phyloP scores from a whole-genome alignment of 139 green algal genomes.

The Tetradesmus obliquus region DNA sequence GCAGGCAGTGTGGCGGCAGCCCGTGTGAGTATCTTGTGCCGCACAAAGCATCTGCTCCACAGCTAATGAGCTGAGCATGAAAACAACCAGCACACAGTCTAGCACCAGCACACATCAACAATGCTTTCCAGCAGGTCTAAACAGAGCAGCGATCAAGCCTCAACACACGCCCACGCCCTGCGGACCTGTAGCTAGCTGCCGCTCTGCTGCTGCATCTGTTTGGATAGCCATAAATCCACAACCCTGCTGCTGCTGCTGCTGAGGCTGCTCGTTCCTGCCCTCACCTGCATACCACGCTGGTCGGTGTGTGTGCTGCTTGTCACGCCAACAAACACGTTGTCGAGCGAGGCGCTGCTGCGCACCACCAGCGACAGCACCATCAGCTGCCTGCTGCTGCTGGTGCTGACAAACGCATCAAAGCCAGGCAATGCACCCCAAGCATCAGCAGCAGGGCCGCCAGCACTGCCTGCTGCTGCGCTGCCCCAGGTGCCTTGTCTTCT shows the following conservation, averaged over 20 bases:
- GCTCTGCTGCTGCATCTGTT: background rate
- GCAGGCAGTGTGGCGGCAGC: background rate
- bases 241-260: background rate
- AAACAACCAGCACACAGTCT: background rate
- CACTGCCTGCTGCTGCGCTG: background rate
- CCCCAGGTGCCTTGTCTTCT: background rate
- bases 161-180: background rate
- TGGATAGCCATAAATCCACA: background rate
- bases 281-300: conserved; percentile 24
- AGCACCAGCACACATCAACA: background rate
- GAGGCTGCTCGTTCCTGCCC: background rate
- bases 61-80: background rate
- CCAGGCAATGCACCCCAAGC: background rate
- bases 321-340: conserved; percentile 40
- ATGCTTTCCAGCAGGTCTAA: background rate
- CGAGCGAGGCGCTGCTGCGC: background rate
- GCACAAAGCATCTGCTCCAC: background rate
- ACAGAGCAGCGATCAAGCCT: no score
- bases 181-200: background rate
- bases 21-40: background rate
- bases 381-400: background rate
- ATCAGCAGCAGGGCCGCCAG: background rate
- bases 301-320: conserved; percentile 17
- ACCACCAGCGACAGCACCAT: background rate
- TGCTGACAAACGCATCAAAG: background rate